Base-by-base conservation (phyloP, 2,329 filamentous ascomycete genomes). In the Scedosporium dehoogii region DNA sequence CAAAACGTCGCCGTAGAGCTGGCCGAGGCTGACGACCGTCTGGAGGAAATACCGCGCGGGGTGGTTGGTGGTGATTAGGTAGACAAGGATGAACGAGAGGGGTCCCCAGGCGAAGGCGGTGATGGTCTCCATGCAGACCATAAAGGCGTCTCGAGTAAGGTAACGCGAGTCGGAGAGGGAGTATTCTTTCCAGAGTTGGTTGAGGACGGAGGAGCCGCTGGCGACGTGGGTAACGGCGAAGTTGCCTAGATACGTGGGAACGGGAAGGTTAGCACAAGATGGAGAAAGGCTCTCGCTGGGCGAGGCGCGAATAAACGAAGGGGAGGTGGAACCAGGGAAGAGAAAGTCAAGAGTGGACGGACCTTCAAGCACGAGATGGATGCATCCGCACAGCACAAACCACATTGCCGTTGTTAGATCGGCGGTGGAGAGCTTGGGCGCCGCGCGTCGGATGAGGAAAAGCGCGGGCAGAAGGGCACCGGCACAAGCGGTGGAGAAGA, bases 371-470 rank as follows among this genome's bases (percentile, higher is more conserved):
- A 76, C 72, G 23, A 76, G 60, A 65, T 78, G 76, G 64, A 78
- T 78, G 65, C 67, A 81, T 72, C 76, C 82, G 80, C 88, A 90
- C 14, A 93, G 78, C 23, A 87, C 81, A 72, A 92, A 92, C 90
- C 90, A 93, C 74, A 91, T 74, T 23, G 88, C 82, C 4, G 82
- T 82, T 12, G 81, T 67, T 56, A 85, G 78, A 66, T 91, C 88
- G 27, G 71, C 71, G 6, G 68, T 73, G 41, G 77, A 75, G 60
- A 91, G 70, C 9, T 73, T 76, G 1, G 85, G 83, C 18, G 83
- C 78, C 48, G 79, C 69, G 63, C 73, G 74, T 66, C 81, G 83
- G 64, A 84, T 78, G 42, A 85, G 66, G 7, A 79, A 63, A 62
- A 81, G 82, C 3, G 86, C 85, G 6, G 78, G 69, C 25, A 78